These are phyloP conservation scores for Sporopachydermia lactativora DNA, from an alignment of 805 yeast genomes.

Conservation along the genomic window DNA sequence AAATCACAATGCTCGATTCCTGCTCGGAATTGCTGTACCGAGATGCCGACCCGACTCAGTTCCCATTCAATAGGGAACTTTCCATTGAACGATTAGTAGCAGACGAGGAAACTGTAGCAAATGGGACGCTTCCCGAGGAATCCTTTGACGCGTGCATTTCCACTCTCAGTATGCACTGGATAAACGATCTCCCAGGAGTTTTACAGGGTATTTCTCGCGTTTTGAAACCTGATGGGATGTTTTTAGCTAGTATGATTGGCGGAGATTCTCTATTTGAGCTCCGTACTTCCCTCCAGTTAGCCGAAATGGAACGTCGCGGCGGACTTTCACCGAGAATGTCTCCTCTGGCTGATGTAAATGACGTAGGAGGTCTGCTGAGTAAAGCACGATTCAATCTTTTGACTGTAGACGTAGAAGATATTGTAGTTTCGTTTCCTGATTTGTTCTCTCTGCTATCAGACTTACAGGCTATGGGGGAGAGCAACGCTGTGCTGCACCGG, in stretches of 20 bases:
- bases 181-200: slow-evolving; percentile 65
- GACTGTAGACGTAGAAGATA: slow-evolving; percentile 75
- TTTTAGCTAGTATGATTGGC: slow-evolving; percentile 69
- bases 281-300: slow-evolving; percentile 66
- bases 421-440: slow-evolving; percentile 67
- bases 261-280: slow-evolving; percentile 79
- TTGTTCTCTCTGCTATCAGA: slow-evolving; percentile 54
- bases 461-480: slow-evolving; percentile 73
- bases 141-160: slow-evolving; percentile 60
- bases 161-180: slow-evolving; percentile 70
- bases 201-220: slow-evolving; percentile 40
- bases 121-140: slow-evolving; percentile 24
- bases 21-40: slow-evolving; percentile 37
- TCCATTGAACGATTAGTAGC: slow-evolving; percentile 36
- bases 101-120: slow-evolving; percentile 54
- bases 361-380: slow-evolving; percentile 58
- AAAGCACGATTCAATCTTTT: slow-evolving; percentile 67
- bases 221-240: slow-evolving; percentile 67
- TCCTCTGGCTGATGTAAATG: slow-evolving; percentile 67
- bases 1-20: slow-evolving; percentile 55
- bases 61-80: slow-evolving; percentile 28
- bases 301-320: slow-evolving; percentile 68
- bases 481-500: slow-evolving; percentile 40
- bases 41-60: slow-evolving; percentile 26
- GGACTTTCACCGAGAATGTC: slow-evolving; percentile 73